Evolutionary conservation across 2,329 filamentous ascomycete species (phyloP).

Genomic region (Claviceps sp.): DNA sequence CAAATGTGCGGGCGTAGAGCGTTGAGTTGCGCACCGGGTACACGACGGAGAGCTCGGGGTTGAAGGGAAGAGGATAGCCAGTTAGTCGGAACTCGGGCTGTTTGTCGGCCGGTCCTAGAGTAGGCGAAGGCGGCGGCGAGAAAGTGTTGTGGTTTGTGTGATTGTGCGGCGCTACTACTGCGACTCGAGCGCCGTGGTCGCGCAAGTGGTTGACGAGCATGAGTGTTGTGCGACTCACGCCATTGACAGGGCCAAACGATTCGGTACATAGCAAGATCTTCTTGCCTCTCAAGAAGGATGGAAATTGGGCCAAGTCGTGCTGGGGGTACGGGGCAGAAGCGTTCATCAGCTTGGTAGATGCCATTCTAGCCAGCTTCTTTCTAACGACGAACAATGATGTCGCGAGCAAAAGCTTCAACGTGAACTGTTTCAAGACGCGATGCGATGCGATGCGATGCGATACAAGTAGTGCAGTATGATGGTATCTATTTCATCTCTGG

Average conservation of each 20-base stretch:
- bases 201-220: conserved; percentile 56
- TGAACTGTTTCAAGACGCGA: background rate
- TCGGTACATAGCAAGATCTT: conserved; percentile 55
- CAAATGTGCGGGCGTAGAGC: conserved; percentile 47
- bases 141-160: conserved; percentile 42
- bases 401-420: background rate
- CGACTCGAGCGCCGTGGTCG: conserved; percentile 48
- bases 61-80: conserved; percentile 56
- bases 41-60: conserved; percentile 55
- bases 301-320: conserved; percentile 32
- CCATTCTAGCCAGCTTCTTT: conserved; percentile 6
- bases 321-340: conserved; percentile 10
- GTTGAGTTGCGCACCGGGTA: conserved; percentile 54
- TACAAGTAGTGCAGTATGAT: background rate
- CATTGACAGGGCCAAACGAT: conserved; percentile 59
- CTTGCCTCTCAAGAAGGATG: conserved; percentile 39
- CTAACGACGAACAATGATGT: background rate
- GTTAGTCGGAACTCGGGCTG: conserved; percentile 42
- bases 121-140: conserved; percentile 26
- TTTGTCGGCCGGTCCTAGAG: conserved; percentile 18
- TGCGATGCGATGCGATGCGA: too few relatives aligned
- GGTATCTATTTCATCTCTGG: background rate
- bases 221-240: conserved; percentile 57
- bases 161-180: conserved; percentile 51
- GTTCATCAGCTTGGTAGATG: conserved; percentile 3